Conservation (phyloP, 116 monocot species). For the Phalaenopsis hybrid region DNA sequence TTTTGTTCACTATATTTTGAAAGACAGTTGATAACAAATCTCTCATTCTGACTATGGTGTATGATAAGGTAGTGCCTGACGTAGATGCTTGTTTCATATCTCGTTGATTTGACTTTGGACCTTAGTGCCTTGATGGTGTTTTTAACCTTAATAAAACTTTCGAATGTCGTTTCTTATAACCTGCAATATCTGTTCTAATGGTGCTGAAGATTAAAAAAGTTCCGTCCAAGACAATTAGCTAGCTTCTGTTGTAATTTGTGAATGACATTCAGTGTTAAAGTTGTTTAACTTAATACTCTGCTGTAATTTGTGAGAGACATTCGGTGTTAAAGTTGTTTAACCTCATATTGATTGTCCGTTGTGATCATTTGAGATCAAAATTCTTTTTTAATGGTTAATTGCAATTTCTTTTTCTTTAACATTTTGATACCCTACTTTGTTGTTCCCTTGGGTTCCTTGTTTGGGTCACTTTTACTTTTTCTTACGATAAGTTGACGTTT, state of each 20-base stretch:
- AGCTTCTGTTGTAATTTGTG: not conserved
- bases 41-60: no score
- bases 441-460: not conserved
- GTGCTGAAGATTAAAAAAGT: not conserved
- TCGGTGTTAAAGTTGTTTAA: not conserved
- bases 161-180: not conserved
- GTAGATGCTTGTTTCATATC: no score
- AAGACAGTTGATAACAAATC: no score
- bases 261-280: no score
- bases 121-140: not conserved
- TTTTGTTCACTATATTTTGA: no score
- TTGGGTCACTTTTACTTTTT: not conserved
- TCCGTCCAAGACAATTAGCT: not conserved
- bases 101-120: not conserved
- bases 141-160: not conserved
- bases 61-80: no score
- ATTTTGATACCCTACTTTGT: not conserved
- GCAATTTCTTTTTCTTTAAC: not conserved
- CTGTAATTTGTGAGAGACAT: not conserved
- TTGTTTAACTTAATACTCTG: no score
- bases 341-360: not conserved
- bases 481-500: constrained; percentile 1
- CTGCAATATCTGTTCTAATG: not conserved
- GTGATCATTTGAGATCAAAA: not conserved
- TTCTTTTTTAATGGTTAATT: not conserved